Evolutionary conservation across 371 early-diverging fungal species (phyloP).

Genomic region (Thermomucor indicae-seudaticae): DNA sequence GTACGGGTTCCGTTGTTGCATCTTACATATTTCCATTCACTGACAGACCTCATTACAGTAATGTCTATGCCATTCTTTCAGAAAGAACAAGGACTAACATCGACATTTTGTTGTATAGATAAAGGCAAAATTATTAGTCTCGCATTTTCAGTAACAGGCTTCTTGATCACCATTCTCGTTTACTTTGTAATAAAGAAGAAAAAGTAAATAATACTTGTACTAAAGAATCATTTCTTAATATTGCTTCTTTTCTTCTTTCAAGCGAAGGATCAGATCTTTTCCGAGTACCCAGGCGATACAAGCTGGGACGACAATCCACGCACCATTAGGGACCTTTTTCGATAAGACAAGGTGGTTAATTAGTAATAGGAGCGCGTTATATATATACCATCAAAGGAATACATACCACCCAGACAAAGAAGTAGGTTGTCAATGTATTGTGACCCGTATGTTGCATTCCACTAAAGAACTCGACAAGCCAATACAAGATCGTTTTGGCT

Average conservation of each 20-base stretch:
- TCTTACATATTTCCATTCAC: slow-evolving; percentile 20
- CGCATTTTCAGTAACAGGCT: too few relatives aligned
- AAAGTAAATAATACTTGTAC: too few relatives aligned
- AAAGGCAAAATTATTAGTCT: too few relatives aligned
- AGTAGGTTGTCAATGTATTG: slow-evolving; percentile 12
- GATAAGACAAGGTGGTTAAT: not conserved
- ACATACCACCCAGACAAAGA: slow-evolving; percentile 34
- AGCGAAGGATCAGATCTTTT: slow-evolving; percentile 17
- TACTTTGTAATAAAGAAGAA: too few relatives aligned
- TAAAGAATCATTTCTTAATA: too few relatives aligned
- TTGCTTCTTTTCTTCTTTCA: slow-evolving; percentile 5
- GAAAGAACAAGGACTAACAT: too few relatives aligned
- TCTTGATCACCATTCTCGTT: too few relatives aligned
- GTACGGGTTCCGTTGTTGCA: slow-evolving; percentile 23
- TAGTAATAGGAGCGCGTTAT: not conserved
- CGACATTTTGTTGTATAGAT: too few relatives aligned
- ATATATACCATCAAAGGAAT: not conserved
- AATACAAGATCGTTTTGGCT: slow-evolving; percentile 32
- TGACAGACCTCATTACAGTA: too few relatives aligned
- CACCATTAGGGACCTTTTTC: slow-evolving; percentile 33
- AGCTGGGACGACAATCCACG: slow-evolving; percentile 31
- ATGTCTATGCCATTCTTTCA: too few relatives aligned
- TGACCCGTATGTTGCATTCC: slow-evolving; percentile 32
- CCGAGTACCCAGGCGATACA: slow-evolving; percentile 17
- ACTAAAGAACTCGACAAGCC: slow-evolving; percentile 27